phyloP scores from a whole-genome alignment of 805 yeast genomes.

The Ogataea ganodermae region DNA sequence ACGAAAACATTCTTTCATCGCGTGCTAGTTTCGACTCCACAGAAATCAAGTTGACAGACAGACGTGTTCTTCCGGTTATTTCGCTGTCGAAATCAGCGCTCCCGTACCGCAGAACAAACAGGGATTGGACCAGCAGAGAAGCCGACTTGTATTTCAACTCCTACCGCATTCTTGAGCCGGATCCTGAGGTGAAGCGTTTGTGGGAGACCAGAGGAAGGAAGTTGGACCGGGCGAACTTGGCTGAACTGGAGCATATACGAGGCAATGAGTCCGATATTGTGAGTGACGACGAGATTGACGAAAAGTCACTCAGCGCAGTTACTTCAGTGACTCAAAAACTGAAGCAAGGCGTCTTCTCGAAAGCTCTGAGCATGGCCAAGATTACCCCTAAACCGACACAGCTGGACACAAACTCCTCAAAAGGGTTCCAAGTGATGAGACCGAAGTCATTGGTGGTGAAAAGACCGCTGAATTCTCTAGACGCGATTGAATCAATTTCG shows the following conservation, averaged over 20 bases:
- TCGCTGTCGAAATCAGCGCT: constrained; percentile 21
- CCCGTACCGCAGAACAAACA: constrained; percentile 2
- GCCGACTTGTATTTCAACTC: constrained; percentile 54
- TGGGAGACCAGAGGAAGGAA: constrained; percentile 51
- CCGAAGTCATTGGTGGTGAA: constrained; percentile 22
- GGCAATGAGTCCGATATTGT: neutral
- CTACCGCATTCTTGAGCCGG: constrained; percentile 43
- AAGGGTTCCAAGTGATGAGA: constrained; percentile 35
- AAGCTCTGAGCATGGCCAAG: neutral
- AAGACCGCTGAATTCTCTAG: neutral
- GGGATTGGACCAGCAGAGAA: constrained; percentile 61
- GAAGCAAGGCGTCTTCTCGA: constrained; percentile 1
- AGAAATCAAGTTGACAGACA: constrained; percentile 29
- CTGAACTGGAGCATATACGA: constrained; percentile 9
- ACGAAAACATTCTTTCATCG: neutral
- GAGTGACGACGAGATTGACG: neutral
- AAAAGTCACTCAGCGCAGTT: neutral
- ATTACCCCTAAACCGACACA: neutral
- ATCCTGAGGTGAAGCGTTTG: constrained; percentile 51
- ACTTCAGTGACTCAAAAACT: neutral
- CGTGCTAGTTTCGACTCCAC: constrained; percentile 17
- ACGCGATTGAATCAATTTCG: neutral
- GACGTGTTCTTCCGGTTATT: constrained; percentile 27
- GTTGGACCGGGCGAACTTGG: constrained; percentile 21
- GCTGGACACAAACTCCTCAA: neutral